Percentiles rank a stretch among this genome's conserved stretches.
phyloP scores from a whole-genome alignment of 2,329 filamentous ascomycete genomes.

The Fusarium sp. region DNA sequence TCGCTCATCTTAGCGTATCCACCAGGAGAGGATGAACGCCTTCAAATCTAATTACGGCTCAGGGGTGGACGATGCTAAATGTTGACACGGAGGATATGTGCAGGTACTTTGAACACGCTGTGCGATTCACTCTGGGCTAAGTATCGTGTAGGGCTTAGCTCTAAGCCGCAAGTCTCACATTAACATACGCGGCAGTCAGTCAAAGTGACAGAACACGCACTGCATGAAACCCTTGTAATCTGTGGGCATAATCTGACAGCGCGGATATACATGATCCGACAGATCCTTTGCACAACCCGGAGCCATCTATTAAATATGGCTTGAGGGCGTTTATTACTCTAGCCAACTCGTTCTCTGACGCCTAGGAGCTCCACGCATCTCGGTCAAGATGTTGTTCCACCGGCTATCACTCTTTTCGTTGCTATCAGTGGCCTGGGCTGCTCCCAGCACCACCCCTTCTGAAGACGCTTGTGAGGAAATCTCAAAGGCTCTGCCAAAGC shows the following conservation, averaged over 20 bases:
- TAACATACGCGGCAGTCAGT: not conserved
- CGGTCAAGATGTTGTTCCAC: not conserved
- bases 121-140: not conserved
- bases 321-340: not conserved
- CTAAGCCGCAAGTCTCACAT: not conserved
- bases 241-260: not conserved
- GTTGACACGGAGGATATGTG: not conserved
- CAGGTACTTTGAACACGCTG: not conserved
- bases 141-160: not conserved
- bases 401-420: not conserved
- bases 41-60: not conserved
- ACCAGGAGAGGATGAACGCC: not conserved
- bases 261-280: not conserved
- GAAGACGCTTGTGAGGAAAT: slow-evolving; percentile 20
- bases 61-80: not conserved
- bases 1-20: not conserved
- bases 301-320: not conserved
- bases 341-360: not conserved
- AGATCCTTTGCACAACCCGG: not conserved
- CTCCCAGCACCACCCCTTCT: not conserved
- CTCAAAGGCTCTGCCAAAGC: not conserved
- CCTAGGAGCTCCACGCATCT: not conserved
- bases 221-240: not conserved
- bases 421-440: not conserved
- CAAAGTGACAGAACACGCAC: not conserved